phyloP scores from a whole-genome alignment of 345 rosid genomes.

The Citrus mangshanensis region DNA sequence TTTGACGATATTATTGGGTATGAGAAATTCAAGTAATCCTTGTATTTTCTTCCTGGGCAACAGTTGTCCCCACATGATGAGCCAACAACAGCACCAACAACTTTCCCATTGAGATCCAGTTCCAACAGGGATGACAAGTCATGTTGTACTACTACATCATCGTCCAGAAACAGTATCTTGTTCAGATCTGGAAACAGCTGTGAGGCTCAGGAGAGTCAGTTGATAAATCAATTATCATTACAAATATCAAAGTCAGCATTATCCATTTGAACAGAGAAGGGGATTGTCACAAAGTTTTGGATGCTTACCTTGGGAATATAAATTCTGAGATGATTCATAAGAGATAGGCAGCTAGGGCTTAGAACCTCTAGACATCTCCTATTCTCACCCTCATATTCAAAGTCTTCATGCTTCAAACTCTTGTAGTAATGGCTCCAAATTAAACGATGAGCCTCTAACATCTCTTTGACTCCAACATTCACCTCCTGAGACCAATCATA shows the following conservation, averaged over 20 bases:
- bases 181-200: constrained; percentile 95
- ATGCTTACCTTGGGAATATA: constrained; percentile 70
- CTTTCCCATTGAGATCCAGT: constrained; percentile 67
- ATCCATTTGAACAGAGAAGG: constrained; percentile 15
- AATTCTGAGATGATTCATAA: constrained; percentile 81
- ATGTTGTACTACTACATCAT: constrained; percentile 83
- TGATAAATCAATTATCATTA: constrained; percentile 24
- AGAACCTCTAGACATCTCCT: constrained; percentile 49
- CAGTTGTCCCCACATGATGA: constrained; percentile 76
- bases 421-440: constrained; percentile 58
- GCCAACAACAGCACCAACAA: constrained; percentile 71
- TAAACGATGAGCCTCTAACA: constrained; percentile 66
- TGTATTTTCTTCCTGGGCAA: constrained; percentile 74
- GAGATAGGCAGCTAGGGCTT: constrained; percentile 62
- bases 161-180: constrained; percentile 88
- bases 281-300: background rate
- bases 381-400: constrained; percentile 37
- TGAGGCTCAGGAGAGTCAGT: constrained; percentile 32
- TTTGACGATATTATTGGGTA: constrained; percentile 60
- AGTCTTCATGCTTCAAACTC: constrained; percentile 50
- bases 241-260: constrained; percentile 6
- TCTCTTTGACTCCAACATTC: constrained; percentile 64
- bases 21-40: constrained; percentile 86
- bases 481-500: constrained; percentile 86
- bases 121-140: constrained; percentile 86